phyloP scores from a whole-genome alignment of 768 basidiomycete genomes.

The Psilocybe cyanescens region DNA sequence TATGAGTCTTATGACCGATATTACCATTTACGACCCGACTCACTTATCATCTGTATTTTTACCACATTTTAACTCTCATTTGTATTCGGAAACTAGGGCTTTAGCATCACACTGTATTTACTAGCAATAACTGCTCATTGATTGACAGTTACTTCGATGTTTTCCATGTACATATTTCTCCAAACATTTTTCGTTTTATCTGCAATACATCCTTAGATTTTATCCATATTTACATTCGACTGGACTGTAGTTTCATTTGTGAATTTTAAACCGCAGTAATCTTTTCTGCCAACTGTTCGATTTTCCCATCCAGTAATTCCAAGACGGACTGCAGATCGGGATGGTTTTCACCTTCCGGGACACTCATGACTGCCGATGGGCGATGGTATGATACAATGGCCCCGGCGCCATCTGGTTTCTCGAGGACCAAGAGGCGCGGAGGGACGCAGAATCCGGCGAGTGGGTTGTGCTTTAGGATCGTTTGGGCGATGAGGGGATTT shows the following conservation, averaged over 20 bases:
- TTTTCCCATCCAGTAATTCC: conserved; percentile 43
- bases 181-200: not conserved
- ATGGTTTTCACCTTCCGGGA: conserved; percentile 27
- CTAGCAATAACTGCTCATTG: not conserved
- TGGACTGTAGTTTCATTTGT: not conserved
- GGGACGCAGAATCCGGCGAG: conserved; percentile 47
- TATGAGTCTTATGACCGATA: not conserved
- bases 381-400: conserved; percentile 50
- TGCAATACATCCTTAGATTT: not conserved
- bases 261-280: conserved; percentile 29
- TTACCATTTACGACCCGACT: not conserved
- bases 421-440: conserved; percentile 45
- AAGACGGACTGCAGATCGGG: conserved; percentile 35
- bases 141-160: not conserved
- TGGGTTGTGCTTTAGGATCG: conserved; percentile 44
- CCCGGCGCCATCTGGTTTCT: conserved; percentile 39
- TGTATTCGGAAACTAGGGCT: not conserved
- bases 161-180: conserved; percentile 1
- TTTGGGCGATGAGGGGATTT: conserved; percentile 54
- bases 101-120: not conserved
- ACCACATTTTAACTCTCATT: not conserved
- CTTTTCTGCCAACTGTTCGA: conserved; percentile 42
- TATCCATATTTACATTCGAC: not conserved
- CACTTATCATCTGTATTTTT: not conserved
- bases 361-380: conserved; percentile 47